These are phyloP conservation scores for Globisporangium solare DNA, from an alignment of 352 stramenopile species.

Conservation along the genomic window DNA sequence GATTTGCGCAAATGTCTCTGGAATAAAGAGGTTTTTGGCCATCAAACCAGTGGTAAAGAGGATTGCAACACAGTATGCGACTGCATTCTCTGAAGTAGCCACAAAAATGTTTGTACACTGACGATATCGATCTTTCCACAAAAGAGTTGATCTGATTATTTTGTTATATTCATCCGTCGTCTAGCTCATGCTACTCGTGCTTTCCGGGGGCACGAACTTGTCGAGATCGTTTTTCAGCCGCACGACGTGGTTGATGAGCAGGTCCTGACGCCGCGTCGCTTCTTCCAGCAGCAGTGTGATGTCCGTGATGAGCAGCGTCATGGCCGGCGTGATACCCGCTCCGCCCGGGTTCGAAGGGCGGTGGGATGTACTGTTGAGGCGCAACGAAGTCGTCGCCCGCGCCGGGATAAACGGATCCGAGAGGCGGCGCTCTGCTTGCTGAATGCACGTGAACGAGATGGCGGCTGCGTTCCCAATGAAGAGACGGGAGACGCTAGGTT, in stretches of 20 bases:
- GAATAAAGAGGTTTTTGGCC: too few relatives aligned
- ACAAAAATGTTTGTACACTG: too few relatives aligned
- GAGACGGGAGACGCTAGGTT: constrained; percentile 6
- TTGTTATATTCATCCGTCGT: neutral
- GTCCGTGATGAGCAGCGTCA: constrained; percentile 42
- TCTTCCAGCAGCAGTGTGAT: constrained; percentile 37
- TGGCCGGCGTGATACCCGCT: constrained; percentile 25
- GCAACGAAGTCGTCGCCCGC: constrained; percentile 27
- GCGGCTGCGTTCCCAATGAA: constrained; percentile 9
- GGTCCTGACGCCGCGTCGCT: constrained; percentile 37
- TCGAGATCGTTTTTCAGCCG: constrained; percentile 35
- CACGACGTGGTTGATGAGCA: constrained; percentile 34
- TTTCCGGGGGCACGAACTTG: constrained; percentile 6
- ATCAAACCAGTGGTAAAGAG: too few relatives aligned
- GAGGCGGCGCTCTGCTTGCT: constrained; percentile 19
- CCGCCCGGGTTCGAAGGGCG: constrained; percentile 17
- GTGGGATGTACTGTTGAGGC: constrained; percentile 29
- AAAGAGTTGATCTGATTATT: too few relatives aligned
- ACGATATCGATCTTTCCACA: too few relatives aligned
- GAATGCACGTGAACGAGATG: constrained; percentile 12
- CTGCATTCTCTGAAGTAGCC: too few relatives aligned
- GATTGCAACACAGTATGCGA: too few relatives aligned
- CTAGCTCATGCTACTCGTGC: neutral
- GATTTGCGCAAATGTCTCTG: too few relatives aligned
- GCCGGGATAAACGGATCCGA: constrained; percentile 21